These are phyloP conservation scores for Irpex sp. DNA, from an alignment of 1,284 basidiomycete species.

Conservation along the genomic window DNA sequence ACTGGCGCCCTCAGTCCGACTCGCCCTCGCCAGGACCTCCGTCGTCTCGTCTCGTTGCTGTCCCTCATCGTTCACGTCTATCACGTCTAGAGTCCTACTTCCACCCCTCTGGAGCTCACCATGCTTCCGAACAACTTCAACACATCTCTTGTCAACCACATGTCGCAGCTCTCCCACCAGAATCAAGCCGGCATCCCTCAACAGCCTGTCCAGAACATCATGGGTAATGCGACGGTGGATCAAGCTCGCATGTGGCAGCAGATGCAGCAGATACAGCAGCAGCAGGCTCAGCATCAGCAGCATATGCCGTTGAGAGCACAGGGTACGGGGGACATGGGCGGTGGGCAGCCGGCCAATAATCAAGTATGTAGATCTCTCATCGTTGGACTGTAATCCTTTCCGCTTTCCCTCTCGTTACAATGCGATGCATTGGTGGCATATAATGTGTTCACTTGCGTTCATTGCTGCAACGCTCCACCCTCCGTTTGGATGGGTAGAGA, in stretches of 20 bases:
- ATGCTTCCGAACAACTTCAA: conserved; percentile 37
- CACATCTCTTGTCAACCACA: conserved; percentile 42
- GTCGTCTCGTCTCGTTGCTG: conserved; percentile 12
- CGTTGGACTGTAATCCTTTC: conserved; percentile 5
- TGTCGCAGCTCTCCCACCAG: conserved; percentile 28
- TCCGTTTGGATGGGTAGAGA: neutral
- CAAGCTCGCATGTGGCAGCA: conserved; percentile 54
- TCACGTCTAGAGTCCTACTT: conserved; percentile 2
- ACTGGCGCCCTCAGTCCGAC: conserved; percentile 22
- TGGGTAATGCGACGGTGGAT: conserved; percentile 33
- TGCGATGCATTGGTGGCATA: neutral
- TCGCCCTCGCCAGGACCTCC: conserved; percentile 9
- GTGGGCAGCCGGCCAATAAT: conserved; percentile 23
- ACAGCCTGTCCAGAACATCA: conserved; percentile 37
- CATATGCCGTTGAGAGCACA: conserved; percentile 38
- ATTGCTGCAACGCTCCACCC: neutral
- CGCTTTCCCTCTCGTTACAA: neutral
- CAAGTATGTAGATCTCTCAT: conserved; percentile 39
- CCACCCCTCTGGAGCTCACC: conserved; percentile 10
- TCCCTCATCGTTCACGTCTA: conserved; percentile 15
- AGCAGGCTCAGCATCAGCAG: conserved; percentile 10
- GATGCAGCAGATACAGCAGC: conserved; percentile 41
- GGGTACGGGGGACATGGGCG: conserved; percentile 37
- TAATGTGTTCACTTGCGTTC: neutral
- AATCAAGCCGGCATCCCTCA: conserved; percentile 32